Evolutionary conservation across 2,329 filamentous ascomycete species (phyloP), one percentile per base, ranked within the genome.

Genomic region (Fusarium drepaniforme): DNA sequence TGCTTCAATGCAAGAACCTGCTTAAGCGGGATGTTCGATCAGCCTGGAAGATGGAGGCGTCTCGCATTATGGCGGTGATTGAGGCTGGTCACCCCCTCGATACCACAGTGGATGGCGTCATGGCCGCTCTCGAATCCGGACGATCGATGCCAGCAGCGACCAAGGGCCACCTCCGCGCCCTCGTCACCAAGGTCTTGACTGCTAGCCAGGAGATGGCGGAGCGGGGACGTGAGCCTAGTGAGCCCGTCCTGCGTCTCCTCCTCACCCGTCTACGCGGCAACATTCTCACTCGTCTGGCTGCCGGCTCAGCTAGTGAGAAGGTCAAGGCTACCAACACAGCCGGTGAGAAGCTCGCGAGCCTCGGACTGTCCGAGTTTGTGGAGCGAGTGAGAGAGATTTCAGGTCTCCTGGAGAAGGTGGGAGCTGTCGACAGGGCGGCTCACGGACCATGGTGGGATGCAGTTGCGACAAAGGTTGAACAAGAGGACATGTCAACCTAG

Each of bases 1-100:
- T 96, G 33, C 85, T 96, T 16, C 94, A 95, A 62, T 93, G 92
- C 82, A 97, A 97, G 85, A 96, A 95, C 76, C 86, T 96, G 9
- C 88, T 97, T 37, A 96, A 95, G 83, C 91, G 94, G 18, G 94
- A 96, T 79, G 93, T 95, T 5, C 91, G 94, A 53, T 89, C 90
- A 15, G 91, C 93, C 23, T 97, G 94, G 94, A 94, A 92, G 82
- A 90, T 87, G 28, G 93, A 96, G 82, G 93, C 93, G 0, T 85
- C 87, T 4, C 90, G 93, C n/a, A 90, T 96, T 74, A 90, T 93
- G 85, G 84, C 89, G 1, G 89, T 94, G 1, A 88, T 96, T 13
- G 92, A 93, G 73, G 89, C 86, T 16, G 84, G 87, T 38, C 82
- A 87, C 49, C 84, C 88, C 2, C 76, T 86, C 3, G 89, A 91